These are phyloP conservation scores for Theobroma cacao DNA, from an alignment of 345 rosid genomes.

Conservation along the genomic window DNA sequence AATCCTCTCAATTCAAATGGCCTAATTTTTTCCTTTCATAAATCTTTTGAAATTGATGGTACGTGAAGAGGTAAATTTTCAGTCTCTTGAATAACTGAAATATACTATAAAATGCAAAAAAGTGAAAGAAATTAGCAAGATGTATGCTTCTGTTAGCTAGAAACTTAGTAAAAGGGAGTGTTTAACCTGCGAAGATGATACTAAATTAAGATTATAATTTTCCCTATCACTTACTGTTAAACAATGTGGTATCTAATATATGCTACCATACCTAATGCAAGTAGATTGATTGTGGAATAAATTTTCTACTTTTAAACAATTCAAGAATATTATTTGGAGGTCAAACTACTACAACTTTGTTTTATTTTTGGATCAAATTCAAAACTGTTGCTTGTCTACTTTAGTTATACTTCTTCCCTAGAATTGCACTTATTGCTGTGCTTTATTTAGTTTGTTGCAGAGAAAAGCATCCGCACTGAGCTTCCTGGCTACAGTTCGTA, in stretches of 20 bases:
- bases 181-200: not conserved
- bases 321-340: not conserved
- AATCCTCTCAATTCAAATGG: not conserved
- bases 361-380: not conserved
- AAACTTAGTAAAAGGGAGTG: not conserved
- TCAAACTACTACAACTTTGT: not conserved
- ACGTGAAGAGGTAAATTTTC: not conserved
- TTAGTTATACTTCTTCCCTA: not conserved
- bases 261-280: not conserved
- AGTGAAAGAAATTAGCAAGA: not conserved
- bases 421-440: conserved; percentile 23
- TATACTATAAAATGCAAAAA: not conserved
- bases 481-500: conserved; percentile 68
- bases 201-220: not conserved
- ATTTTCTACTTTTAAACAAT: not conserved
- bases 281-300: not conserved
- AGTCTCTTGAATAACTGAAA: not conserved
- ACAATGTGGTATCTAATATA: not conserved
- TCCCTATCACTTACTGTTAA: not conserved
- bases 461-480: conserved; percentile 54
- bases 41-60: not conserved
- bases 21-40: not conserved
- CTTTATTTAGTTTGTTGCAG: conserved; percentile 65
- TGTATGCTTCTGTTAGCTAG: not conserved
- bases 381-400: not conserved